Percentiles rank a stretch among this genome's conserved stretches.
These are phyloP conservation scores for Sphagnum contortum DNA, from an alignment of 225 moss, liverwort and hornwort species.

Conservation along the genomic window DNA sequence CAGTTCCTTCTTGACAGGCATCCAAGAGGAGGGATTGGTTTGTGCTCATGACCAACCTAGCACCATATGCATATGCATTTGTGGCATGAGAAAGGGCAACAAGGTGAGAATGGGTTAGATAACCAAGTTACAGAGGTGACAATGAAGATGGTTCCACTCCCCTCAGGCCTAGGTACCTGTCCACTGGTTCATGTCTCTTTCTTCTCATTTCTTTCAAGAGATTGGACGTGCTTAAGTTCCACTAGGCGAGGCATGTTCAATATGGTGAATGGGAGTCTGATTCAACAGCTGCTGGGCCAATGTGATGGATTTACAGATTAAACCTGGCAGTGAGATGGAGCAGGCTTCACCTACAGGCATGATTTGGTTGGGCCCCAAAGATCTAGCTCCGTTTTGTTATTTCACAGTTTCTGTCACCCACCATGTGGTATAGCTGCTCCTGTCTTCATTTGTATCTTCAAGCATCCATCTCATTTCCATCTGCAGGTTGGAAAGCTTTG, in stretches of 20 bases:
- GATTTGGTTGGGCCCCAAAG: constrained; percentile 61
- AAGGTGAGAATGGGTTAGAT: constrained; percentile 31
- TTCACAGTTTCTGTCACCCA: constrained; percentile 84
- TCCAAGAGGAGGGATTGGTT: constrained; percentile 35
- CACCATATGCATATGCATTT: constrained; percentile 93
- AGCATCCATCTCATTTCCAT: no score
- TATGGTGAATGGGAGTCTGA: no score
- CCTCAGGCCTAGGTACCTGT: constrained; percentile 77
- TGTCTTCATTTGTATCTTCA: no score
- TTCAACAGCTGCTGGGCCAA: no score
- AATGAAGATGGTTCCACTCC: constrained; percentile 92
- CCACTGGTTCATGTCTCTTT: no score
- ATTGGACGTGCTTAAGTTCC: no score
- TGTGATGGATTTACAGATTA: constrained; percentile 32
- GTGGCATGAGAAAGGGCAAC: constrained; percentile 59
- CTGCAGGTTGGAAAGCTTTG: no score
- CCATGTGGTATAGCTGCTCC: constrained; percentile 42
- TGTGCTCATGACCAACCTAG: constrained; percentile 85
- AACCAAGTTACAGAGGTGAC: constrained; percentile 69
- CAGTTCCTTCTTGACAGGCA: constrained; percentile 30
- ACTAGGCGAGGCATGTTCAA: no score
- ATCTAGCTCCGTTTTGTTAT: constrained; percentile 67
- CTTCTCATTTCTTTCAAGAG: no score
- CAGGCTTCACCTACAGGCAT: constrained; percentile 90
- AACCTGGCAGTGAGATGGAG: constrained; percentile 91